Evolutionary conservation across 1,139 yeast genomes (phyloP), one percentile per base, ranked within the genome.

Genomic region (Pichia sp.): DNA sequence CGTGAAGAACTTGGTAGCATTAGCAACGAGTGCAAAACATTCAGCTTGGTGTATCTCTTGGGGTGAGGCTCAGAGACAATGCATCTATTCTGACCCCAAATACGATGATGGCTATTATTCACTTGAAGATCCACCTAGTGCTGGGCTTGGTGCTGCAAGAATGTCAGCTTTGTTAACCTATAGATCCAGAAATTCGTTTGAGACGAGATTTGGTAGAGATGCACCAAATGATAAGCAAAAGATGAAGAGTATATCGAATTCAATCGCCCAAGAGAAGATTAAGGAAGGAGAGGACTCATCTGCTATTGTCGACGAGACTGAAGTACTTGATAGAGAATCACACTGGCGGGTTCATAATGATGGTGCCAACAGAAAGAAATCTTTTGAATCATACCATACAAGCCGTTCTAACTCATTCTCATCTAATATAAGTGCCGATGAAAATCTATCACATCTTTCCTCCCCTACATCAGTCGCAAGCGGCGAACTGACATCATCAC

Each of bases 1-100:
- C 52, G 94, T 91, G 15, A 71, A 72, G 41, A 64, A 74, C 25
- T 67, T 85, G 19, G 78, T 91, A 17, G 94, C 96, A 0, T 64
- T 91, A 39, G 98, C 98, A 3, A 88, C 98, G 0, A 77, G 94
- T 29, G 96, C 97, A 0, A 69, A 94, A 52, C 94, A 91, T 30
- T 83, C 94, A 7, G 98, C 98, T 0, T 91, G 98, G 98, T 91
- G 97, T 50, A 91, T 91, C 38, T 84, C 96, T 4, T 91, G 98
- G 98, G 91, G 94, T 40, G 98, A 91, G 56, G 94, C 98, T 7
- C 98, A 91, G 60, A 73, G 98, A 51, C 98, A 91, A 58, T 78
- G 94, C 47, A 86, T 91, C 22, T 91, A 88, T 60, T 79, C 94
- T 19, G 98, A 91, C 58, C 97, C 98, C 6, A 81, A 81, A 54